These are phyloP conservation scores for Globisporangium viniferum DNA, from an alignment of 352 stramenopile species.

Conservation along the genomic window DNA sequence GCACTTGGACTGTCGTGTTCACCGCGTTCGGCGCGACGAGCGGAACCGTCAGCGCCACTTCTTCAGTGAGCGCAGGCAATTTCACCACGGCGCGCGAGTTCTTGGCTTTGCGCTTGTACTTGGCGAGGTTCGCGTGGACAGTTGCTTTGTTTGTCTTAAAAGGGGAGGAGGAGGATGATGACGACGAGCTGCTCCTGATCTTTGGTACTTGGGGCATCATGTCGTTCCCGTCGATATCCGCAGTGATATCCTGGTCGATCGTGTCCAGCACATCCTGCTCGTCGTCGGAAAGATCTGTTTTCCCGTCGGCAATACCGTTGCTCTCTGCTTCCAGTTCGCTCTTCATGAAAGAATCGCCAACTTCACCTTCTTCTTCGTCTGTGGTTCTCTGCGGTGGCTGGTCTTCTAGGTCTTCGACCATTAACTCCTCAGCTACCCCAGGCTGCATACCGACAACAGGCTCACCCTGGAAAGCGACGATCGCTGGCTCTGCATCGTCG, in stretches of 20 bases:
- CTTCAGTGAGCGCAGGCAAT: slow-evolving; percentile 60
- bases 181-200: slow-evolving; percentile 24
- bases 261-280: slow-evolving; percentile 25
- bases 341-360: slow-evolving; percentile 5
- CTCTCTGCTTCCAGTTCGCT: slow-evolving; percentile 13
- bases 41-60: slow-evolving; percentile 65
- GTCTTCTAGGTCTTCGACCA: not conserved
- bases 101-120: slow-evolving; percentile 79
- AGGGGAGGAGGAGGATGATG: slow-evolving; percentile 1
- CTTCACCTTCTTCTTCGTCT: not conserved
- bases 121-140: slow-evolving; percentile 59
- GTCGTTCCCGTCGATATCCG: slow-evolving; percentile 52
- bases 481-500: slow-evolving; percentile 2
- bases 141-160: slow-evolving; percentile 39
- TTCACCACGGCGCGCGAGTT: slow-evolving; percentile 57
- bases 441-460: not conserved
- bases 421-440: not conserved
- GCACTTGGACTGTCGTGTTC: slow-evolving; percentile 83
- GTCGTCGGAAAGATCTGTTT: slow-evolving; percentile 10
- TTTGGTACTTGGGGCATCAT: slow-evolving; percentile 46
- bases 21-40: slow-evolving; percentile 76
- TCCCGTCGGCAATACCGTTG: not conserved
- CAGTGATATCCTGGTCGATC: slow-evolving; percentile 46
- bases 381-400: not conserved
- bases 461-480: slow-evolving; percentile 1